Evolutionary conservation across 345 rosid species (phyloP).

Genomic region (Brassica carinata): DNA sequence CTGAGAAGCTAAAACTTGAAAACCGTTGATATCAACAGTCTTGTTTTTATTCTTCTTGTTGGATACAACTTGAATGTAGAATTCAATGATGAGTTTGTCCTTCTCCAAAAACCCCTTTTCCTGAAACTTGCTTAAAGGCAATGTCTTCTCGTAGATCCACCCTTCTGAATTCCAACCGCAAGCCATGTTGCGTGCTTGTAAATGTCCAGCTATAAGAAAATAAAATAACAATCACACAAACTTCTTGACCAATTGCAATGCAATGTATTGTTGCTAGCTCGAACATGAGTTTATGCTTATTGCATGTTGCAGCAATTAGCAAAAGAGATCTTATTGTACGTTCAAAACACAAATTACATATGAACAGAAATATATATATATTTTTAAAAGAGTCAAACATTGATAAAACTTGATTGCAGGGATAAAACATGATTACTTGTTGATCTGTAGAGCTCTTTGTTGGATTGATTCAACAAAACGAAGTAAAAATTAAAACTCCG

Average conservation of each 20-base stretch:
- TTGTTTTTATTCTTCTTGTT: neutral
- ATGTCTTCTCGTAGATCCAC: neutral
- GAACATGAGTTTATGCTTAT: too few relatives aligned
- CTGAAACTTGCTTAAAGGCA: neutral
- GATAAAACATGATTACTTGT: conserved; percentile 1
- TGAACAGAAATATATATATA: neutral
- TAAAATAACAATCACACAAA: too few relatives aligned
- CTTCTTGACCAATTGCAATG: neutral
- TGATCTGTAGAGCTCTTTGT: conserved; percentile 16
- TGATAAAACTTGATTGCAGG: neutral
- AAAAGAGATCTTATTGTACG: neutral
- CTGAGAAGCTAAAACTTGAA: conserved; percentile 22
- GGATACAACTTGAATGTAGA: neutral
- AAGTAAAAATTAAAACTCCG: neutral
- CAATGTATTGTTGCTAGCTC: too few relatives aligned
- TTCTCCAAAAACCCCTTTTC: neutral
- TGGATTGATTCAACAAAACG: conserved; percentile 4
- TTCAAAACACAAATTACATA: neutral
- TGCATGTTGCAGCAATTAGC: too few relatives aligned
- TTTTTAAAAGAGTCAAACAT: neutral
- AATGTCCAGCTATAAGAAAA: neutral
- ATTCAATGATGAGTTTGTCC: neutral
- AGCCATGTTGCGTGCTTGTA: too few relatives aligned
- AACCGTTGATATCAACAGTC: neutral
- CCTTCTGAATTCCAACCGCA: neutral